Percentiles rank a stretch among this genome's conserved stretches.
phyloP scores from a whole-genome alignment of 805 yeast genomes.

The Ogataea philodendri region DNA sequence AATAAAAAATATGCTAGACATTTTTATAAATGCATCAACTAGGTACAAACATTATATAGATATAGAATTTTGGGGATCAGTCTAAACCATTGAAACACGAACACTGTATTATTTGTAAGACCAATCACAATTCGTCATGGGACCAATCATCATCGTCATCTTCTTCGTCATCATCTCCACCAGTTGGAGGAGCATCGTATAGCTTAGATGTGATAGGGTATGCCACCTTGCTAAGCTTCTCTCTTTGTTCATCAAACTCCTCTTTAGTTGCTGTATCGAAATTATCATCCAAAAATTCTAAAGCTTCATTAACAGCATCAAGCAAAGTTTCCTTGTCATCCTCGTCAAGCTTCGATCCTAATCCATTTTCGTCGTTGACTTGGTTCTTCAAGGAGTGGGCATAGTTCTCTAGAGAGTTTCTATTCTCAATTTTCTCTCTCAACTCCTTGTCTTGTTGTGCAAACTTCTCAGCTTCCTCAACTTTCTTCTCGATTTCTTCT shows the following conservation, averaged over 20 bases:
- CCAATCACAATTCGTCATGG: constrained; percentile 61
- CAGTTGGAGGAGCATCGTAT: constrained; percentile 50
- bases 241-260: constrained; percentile 91
- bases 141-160: constrained; percentile 58
- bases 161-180: constrained; percentile 49
- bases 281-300: constrained; percentile 68
- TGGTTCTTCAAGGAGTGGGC: constrained; percentile 80
- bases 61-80: neutral
- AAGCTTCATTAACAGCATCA: constrained; percentile 84
- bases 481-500: constrained; percentile 97
- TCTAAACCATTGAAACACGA: neutral
- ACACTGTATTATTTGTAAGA: constrained; percentile 4
- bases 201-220: constrained; percentile 91
- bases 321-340: constrained; percentile 87
- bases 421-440: constrained; percentile 82
- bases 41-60: neutral
- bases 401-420: constrained; percentile 84
- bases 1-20: too few relatives aligned
- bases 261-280: constrained; percentile 81
- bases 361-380: constrained; percentile 46
- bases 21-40: too few relatives aligned
- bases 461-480: constrained; percentile 92
- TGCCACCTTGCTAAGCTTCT: constrained; percentile 74
- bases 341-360: constrained; percentile 78
- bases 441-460: constrained; percentile 88